A percentile compares a stretch with the other conserved stretches of the same genome.
These are phyloP conservation scores for Candida railenensis DNA, from an alignment of 805 yeast species.

Conservation along the genomic window DNA sequence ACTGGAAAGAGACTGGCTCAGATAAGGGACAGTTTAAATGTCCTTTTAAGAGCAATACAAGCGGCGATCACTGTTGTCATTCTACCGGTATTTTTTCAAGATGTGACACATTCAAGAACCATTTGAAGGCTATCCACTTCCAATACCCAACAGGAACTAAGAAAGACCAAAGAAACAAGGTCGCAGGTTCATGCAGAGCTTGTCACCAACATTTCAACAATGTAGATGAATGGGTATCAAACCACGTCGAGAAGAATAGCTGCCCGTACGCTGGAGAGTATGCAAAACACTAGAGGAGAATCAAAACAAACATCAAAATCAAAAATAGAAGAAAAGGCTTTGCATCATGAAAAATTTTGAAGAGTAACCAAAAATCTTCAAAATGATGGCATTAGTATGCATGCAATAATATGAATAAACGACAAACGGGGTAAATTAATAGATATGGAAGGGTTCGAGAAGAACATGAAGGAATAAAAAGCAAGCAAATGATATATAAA, in stretches of 20 bases:
- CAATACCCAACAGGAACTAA: slow-evolving; percentile 85
- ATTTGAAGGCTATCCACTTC: slow-evolving; percentile 85
- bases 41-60: slow-evolving; percentile 54
- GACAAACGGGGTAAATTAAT: background rate
- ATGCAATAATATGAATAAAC: background rate
- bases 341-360: too few species aligned
- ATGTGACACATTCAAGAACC: slow-evolving; percentile 91
- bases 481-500: too few species aligned
- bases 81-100: slow-evolving; percentile 82
- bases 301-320: background rate
- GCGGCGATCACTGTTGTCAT: slow-evolving; percentile 58
- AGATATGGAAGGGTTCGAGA: background rate
- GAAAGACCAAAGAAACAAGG: slow-evolving; percentile 68
- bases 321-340: too few species aligned
- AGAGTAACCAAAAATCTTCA: too few species aligned
- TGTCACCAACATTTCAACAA: slow-evolving; percentile 65
- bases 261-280: slow-evolving; percentile 26
- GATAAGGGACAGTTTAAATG: slow-evolving; percentile 74
- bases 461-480: background rate
- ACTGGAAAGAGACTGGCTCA: slow-evolving; percentile 71
- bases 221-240: slow-evolving; percentile 77
- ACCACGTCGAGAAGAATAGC: slow-evolving; percentile 60
- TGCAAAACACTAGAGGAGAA: background rate
- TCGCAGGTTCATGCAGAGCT: slow-evolving; percentile 72
- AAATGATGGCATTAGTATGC: too few species aligned